Conservation (phyloP, 2,329 filamentous ascomycete genomes). For the Sphaceloma murrayae region DNA sequence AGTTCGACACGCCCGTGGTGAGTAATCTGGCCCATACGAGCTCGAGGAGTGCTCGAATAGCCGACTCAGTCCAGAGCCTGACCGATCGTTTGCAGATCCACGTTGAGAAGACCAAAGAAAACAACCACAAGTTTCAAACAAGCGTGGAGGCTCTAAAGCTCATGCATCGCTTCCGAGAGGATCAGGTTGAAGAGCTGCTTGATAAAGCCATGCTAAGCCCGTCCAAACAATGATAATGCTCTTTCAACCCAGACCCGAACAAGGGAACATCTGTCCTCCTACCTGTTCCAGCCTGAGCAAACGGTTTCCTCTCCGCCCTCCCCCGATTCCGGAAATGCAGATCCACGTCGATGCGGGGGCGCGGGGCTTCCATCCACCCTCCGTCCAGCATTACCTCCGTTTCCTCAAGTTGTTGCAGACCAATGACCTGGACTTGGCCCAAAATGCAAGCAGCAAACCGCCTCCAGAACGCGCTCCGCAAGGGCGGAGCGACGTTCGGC, state of each 20-base stretch:
- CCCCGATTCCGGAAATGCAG: constrained; percentile 10
- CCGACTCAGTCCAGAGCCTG: too few species aligned
- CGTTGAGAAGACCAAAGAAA: constrained; percentile 48
- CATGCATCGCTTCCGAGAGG: constrained; percentile 65
- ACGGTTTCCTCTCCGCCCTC: too few species aligned
- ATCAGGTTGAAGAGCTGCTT: constrained; percentile 60
- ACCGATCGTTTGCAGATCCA: constrained; percentile 40
- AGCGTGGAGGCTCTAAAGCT: constrained; percentile 56
- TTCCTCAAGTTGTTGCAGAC: not conserved
- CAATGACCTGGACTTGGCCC: not conserved
- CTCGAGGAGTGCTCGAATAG: too few species aligned
- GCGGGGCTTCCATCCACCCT: not conserved
- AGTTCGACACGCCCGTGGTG: constrained; percentile 75
- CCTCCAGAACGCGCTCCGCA: constrained; percentile 43
- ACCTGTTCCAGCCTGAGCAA: too few species aligned
- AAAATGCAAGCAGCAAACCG: constrained; percentile 42
- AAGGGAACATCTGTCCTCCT: too few species aligned
- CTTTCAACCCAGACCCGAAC: too few species aligned
- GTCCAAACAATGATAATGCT: too few species aligned
- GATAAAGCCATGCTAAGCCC: constrained; percentile 39
- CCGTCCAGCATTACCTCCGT: constrained; percentile 1
- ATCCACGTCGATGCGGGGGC: constrained; percentile 2
- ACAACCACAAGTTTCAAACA: constrained; percentile 44
- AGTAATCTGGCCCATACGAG: constrained; percentile 21
- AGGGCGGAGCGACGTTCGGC: constrained; percentile 43